Base-by-base conservation (phyloP, 495 filamentous ascomycete genomes). In the Podospora anserina region DNA sequence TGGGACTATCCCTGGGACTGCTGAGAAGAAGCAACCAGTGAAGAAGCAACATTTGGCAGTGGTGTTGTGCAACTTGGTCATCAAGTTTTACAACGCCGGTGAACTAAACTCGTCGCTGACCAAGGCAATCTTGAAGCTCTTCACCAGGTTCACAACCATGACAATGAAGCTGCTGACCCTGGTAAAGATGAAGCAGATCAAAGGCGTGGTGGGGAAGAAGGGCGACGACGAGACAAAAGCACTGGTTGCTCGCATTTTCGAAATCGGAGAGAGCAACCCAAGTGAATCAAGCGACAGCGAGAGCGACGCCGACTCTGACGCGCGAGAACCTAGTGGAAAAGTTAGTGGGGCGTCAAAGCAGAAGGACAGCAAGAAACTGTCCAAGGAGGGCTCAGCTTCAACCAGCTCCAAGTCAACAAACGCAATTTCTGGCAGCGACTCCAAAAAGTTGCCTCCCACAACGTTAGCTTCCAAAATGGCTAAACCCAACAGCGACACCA, bases 161-260 rank as follows among this genome's bases (percentile, higher is more conserved):
- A 82, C 91, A 20, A 19, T 26, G n/a, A 26, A 26, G 55, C 5
- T 58, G n/a, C 55, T 11, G 23, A 5, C n/a, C 16, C 20, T 20
- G 23, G 23, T 4, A 5, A 58, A 58, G 76, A 87, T 87, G 64
- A 84, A 86, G 64, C 85, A 87, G 20, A 70, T 88, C 5, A 80
- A 91, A 64, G 88, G 85, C 66, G 87, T 88, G 61, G 87, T 91
- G 58, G 79, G 84, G 27, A 91, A 90, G 75, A 87, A 87, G 66
- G 90, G 91, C 4, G 88, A 89, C 65, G 84, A 85, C 4, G 80
- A 87, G 49, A 85, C 84, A 4, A 89, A 88, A 15, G 74, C 70
- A 9, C 72, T 82, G 65, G 75, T 84, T 4, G 54, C 73, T 7
- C 68, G 58, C 3, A 78, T 84, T 56, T 71, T 77, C 30, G 87